Evolutionary conservation across 768 basidiomycete species (phyloP).

Genomic region (Lyophyllum semitale): DNA sequence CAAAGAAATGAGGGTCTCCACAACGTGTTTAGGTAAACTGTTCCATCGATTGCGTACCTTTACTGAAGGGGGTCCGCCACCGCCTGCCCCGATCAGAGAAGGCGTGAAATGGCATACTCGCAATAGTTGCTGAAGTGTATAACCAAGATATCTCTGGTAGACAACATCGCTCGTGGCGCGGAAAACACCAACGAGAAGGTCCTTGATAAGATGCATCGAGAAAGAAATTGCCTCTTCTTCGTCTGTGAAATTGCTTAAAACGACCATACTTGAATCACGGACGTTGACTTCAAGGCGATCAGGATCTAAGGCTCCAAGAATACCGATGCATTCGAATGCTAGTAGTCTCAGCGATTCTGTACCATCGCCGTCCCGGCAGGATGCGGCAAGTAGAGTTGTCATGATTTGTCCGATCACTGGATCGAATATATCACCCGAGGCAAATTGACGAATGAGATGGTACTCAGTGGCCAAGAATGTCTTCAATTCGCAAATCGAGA

Average conservation of each 20-base stretch:
- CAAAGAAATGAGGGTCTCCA: slow-evolving; percentile 85
- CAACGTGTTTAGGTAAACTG: slow-evolving; percentile 74
- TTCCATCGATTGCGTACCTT: slow-evolving; percentile 81
- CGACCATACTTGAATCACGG: slow-evolving; percentile 63
- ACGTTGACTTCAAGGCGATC: slow-evolving; percentile 79
- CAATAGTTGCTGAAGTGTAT: slow-evolving; percentile 88
- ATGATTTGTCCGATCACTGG: slow-evolving; percentile 70
- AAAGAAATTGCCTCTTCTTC: slow-evolving; percentile 77
- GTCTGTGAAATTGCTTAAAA: slow-evolving; percentile 80
- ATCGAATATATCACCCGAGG: slow-evolving; percentile 88
- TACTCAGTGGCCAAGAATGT: slow-evolving; percentile 53
- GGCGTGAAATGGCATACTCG: slow-evolving; percentile 85
- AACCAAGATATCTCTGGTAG: slow-evolving; percentile 88
- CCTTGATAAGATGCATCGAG: slow-evolving; percentile 81
- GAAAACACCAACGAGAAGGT: slow-evolving; percentile 87
- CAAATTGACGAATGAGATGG: slow-evolving; percentile 57
- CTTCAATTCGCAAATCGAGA: slow-evolving; percentile 77
- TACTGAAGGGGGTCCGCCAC: slow-evolving; percentile 51
- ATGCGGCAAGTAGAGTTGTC: slow-evolving; percentile 64
- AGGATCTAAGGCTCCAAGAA: slow-evolving; percentile 92
- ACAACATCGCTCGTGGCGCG: slow-evolving; percentile 92
- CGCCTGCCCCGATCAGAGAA: slow-evolving; percentile 62
- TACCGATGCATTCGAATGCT: slow-evolving; percentile 89
- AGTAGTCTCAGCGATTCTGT: slow-evolving; percentile 65
- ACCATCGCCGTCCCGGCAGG: slow-evolving; percentile 78